Base-by-base conservation (phyloP, 2,329 filamentous ascomycete species). In the Sarocladiaceae sp. region DNA sequence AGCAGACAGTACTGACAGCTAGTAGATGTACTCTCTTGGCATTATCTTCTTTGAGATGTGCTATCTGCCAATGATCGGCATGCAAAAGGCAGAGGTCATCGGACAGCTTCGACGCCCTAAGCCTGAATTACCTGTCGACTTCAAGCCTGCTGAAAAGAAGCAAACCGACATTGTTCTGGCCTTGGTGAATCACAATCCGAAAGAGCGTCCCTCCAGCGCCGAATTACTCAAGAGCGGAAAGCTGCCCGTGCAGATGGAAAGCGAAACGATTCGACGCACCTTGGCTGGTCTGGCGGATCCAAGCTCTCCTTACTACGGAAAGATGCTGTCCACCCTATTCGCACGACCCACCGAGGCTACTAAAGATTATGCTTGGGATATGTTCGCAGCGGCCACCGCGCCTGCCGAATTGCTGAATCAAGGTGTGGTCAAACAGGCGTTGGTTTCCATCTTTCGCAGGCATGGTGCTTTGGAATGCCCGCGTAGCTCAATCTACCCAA, bases 1-100 rank as follows among this genome's bases (percentile, higher is more conserved):
- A 12, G 7, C 23, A 18, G 20, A n/a, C 32, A 11, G 11, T 6
- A 53, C 51, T 56, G 47, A 59, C 43, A n/a, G 6, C 0, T 6
- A 27, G 1, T 45, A 82, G 76, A 97, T 98, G 91, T 98, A 93
- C 60, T 96, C 91, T 0, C 73, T 98, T 33, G 93, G 93, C 0
- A 86, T 98, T 50, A 97, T 98, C 46, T 95, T 98, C 66, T 97
- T 96, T 53, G 93, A 98, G 64, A 98, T 98, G 93, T 94, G 86
- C 57, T 90, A 82, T 51, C 65, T 70, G 26, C 72, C 78, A 0
- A 76, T 83, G 65, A 70, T 82, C 58, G 80, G 79, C 4, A 83
- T 83, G 78, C 74, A 83, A 54, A 74, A 80, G 50, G 77, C 76
- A 2, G 65, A 73, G 43, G 76, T 82, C 3, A 71, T 96, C 21